Evolutionary conservation across 1,139 yeast species (phyloP).

Genomic region (Geotrichum aggregatum): DNA sequence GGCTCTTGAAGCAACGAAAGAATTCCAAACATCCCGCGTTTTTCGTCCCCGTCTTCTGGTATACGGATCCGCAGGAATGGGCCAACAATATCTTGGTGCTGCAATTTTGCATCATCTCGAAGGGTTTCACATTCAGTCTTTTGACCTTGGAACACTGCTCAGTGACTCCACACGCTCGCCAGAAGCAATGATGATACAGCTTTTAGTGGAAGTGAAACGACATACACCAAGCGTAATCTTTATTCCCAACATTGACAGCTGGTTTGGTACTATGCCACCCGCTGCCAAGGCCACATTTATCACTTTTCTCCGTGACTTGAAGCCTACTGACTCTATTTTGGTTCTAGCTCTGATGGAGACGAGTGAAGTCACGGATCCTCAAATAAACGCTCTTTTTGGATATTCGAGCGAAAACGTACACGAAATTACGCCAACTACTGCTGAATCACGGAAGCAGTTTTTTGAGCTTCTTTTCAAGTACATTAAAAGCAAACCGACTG

Average conservation of each 20-base stretch:
- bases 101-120: conserved; percentile 81
- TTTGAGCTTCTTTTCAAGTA: conserved; percentile 57
- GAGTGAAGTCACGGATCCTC: conserved; percentile 39
- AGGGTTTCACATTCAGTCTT: conserved; percentile 82
- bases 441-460: conserved; percentile 48
- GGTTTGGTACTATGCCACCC: conserved; percentile 65
- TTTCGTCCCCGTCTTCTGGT: conserved; percentile 79
- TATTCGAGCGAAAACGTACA: conserved; percentile 48
- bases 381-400: conserved; percentile 51
- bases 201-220: conserved; percentile 82
- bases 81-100: conserved; percentile 80
- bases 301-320: conserved; percentile 63
- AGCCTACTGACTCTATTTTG: conserved; percentile 68
- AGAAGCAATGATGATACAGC: conserved; percentile 79
- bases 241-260: conserved; percentile 78
- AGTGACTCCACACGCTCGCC: conserved; percentile 80
- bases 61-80: conserved; percentile 74
- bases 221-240: conserved; percentile 85
- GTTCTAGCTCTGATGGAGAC: conserved; percentile 62
- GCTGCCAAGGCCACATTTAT: conserved; percentile 69
- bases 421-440: conserved; percentile 45
- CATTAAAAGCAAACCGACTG: conserved; percentile 60
- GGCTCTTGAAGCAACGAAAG: conserved; percentile 58
- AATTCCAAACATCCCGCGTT: conserved; percentile 55
- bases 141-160: conserved; percentile 74